Evolutionary conservation across 2,329 filamentous ascomycete species (phyloP).

Genomic region (Orbilia ellipsospora): DNA sequence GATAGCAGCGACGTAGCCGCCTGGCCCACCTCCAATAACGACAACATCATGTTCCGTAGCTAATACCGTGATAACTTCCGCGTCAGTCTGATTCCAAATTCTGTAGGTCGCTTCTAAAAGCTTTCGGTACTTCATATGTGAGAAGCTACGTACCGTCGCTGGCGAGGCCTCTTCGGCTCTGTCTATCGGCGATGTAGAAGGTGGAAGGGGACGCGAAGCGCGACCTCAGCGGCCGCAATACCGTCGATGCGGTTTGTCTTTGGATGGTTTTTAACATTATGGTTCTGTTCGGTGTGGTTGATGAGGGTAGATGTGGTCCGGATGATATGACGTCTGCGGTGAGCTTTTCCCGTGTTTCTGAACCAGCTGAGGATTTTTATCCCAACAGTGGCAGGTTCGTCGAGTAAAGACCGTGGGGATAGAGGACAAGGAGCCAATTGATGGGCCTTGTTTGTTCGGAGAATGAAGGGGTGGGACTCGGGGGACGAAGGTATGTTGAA

Average conservation of each 20-base stretch:
- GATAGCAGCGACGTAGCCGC: constrained; percentile 98
- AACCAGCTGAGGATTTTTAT: constrained; percentile 7
- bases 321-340: constrained; percentile 46
- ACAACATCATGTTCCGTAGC: constrained; percentile 94
- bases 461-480: constrained; percentile 12
- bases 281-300: not conserved
- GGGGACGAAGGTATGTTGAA: constrained; percentile 23
- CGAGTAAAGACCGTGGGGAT: constrained; percentile 24
- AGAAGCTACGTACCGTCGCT: constrained; percentile 29
- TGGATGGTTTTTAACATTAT: constrained; percentile 51
- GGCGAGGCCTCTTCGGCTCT: constrained; percentile 61
- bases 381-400: not conserved
- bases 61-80: constrained; percentile 28
- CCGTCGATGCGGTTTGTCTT: constrained; percentile 44
- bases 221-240: constrained; percentile 50
- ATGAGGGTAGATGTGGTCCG: constrained; percentile 5
- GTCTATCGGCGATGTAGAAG: constrained; percentile 48
- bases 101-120: too few species aligned
- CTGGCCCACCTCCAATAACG: constrained; percentile 97
- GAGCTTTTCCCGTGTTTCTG: constrained; percentile 12
- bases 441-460: not conserved
- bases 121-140: not conserved
- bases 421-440: not conserved
- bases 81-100: not conserved
- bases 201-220: constrained; percentile 48